These are phyloP conservation scores for Marasmius tenuissimus DNA, from an alignment of 1,284 basidiomycete species.

Conservation along the genomic window DNA sequence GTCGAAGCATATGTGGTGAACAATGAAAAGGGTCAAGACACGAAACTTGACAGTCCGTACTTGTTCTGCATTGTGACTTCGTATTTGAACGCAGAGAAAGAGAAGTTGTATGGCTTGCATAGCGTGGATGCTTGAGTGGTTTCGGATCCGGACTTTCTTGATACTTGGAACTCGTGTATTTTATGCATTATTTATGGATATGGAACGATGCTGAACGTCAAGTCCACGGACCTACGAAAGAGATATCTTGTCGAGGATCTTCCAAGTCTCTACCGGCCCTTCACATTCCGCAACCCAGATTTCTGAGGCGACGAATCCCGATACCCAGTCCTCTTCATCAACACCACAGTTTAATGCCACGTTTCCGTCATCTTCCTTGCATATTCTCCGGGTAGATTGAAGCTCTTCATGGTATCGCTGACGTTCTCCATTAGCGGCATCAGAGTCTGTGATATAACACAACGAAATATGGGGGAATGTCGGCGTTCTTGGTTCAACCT, in stretches of 20 bases:
- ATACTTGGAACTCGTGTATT: not conserved
- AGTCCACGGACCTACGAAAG: not conserved
- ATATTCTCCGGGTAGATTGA: conserved; percentile 32
- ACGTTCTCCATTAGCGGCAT: conserved; percentile 43
- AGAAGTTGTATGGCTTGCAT: not conserved
- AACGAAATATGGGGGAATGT: conserved; percentile 69
- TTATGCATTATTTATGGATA: not conserved
- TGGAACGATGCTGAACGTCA: not conserved
- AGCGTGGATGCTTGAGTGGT: not conserved
- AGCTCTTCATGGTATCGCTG: conserved; percentile 36
- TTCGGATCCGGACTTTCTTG: not conserved
- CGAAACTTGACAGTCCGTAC: not conserved
- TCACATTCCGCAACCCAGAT: conserved; percentile 66
- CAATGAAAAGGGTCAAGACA: not conserved
- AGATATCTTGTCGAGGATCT: conserved; percentile 44
- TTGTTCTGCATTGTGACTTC: not conserved
- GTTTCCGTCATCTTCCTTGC: conserved; percentile 20
- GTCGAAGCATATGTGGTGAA: conserved; percentile 21
- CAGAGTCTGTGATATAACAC: conserved; percentile 65
- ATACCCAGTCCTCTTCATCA: conserved; percentile 33
- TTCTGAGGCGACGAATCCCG: conserved; percentile 49
- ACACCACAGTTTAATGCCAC: conserved; percentile 33
- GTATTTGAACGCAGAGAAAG: not conserved
- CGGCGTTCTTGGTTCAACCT: conserved; percentile 46
- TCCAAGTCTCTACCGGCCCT: conserved; percentile 63